phyloP scores from a whole-genome alignment of 257 asterid species.

The Gentiana macrophylla region DNA sequence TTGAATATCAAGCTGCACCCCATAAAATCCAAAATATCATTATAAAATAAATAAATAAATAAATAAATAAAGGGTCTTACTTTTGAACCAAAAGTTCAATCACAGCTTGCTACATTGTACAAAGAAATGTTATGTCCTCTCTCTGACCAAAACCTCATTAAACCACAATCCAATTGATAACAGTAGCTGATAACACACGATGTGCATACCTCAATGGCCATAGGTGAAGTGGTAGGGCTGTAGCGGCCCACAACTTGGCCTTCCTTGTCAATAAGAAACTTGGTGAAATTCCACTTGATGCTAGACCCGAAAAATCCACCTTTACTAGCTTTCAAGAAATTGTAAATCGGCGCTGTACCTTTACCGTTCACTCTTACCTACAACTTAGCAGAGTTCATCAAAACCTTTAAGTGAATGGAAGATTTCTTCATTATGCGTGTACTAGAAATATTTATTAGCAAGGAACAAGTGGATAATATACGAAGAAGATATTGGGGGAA shows the following conservation, averaged over 20 bases:
- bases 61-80: not conserved
- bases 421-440: no score
- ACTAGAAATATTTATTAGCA: no score
- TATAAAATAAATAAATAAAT: no score
- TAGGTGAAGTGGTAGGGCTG: constrained; percentile 52
- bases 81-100: not conserved
- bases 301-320: constrained; percentile 50
- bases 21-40: not conserved
- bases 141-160: no score
- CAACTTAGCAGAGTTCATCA: not conserved
- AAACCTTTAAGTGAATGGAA: no score
- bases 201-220: constrained; percentile 59
- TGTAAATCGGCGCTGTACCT: constrained; percentile 58
- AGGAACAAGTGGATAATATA: no score
- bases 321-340: constrained; percentile 65
- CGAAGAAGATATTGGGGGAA: no score
- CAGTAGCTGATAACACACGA: no score
- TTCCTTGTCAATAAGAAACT: constrained; percentile 78
- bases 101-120: not conserved
- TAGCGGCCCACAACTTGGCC: constrained; percentile 66
- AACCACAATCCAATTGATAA: no score
- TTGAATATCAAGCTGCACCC: constrained; percentile 43
- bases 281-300: constrained; percentile 92
- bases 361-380: constrained; percentile 82
- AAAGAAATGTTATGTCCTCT: not conserved